phyloP scores from a whole-genome alignment of 1,284 basidiomycete species.

The Ceratobasidium theobromae region DNA sequence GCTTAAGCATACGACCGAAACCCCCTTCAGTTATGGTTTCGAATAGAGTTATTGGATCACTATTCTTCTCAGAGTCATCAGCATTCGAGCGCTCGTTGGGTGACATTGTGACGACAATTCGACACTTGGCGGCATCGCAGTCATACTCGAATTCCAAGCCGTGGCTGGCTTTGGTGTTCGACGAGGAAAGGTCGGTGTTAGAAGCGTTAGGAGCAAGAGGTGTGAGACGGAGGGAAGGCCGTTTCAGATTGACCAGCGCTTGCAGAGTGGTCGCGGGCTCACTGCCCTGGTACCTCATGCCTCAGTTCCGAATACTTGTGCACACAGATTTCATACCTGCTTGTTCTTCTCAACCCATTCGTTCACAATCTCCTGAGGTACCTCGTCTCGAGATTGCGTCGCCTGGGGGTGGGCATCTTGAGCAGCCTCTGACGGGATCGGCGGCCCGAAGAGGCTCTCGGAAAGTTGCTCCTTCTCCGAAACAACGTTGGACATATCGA shows the following conservation, averaged over 20 bases:
- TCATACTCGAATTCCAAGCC: conserved; percentile 87
- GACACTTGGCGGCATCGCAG: conserved; percentile 79
- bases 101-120: conserved; percentile 51
- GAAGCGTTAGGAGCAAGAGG: conserved; percentile 50
- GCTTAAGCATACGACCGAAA: conserved; percentile 68
- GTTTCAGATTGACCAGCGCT: conserved; percentile 87
- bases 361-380: neutral
- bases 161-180: conserved; percentile 52
- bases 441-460: conserved; percentile 71
- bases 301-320: neutral
- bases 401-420: neutral
- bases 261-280: conserved; percentile 85
- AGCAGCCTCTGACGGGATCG: conserved; percentile 54
- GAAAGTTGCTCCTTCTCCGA: conserved; percentile 50
- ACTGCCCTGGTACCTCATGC: neutral
- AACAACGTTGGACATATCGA: conserved; percentile 44
- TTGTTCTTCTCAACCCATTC: conserved; percentile 26
- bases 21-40: conserved; percentile 76
- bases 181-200: conserved; percentile 42
- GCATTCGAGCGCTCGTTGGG: conserved; percentile 54
- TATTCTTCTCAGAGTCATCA: conserved; percentile 41
- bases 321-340: conserved; percentile 1
- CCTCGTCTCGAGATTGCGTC: conserved; percentile 3
- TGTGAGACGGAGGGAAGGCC: conserved; percentile 72
- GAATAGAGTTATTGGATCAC: conserved; percentile 59